Evolutionary conservation across 495 filamentous ascomycete genomes (phyloP), one percentile per base, ranked within the genome.

Genomic region (Cladorrhinum samala): DNA sequence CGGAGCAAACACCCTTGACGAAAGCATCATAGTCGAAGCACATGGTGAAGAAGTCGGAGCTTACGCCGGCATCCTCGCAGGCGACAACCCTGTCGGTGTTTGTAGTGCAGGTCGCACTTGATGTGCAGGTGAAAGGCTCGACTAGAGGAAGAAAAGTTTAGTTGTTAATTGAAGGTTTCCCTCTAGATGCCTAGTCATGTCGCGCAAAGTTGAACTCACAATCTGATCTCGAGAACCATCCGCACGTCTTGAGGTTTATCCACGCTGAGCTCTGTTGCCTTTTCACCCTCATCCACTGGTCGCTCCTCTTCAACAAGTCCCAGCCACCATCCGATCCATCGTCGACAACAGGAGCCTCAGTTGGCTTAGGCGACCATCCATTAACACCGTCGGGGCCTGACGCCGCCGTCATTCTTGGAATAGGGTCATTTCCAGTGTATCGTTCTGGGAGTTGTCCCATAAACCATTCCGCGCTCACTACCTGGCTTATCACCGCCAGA

Each of bases 21-120:
- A 23, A 64, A 0, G 68, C 71, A 6, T 55, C 33, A 37, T 66
- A 67, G 30, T 73, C 60, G n/a, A 72, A 23, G 42, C 72, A 75
- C 5, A 53, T 57, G 0, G 60, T 61, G 47, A 54, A 72, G 48
- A 72, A 73, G 0, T 62, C 61, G 1, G 50, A 54, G 0, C 41
- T 25, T 0, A 54, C 62, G 0, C 55, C 66, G 0, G 58, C 55
- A 9, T 45, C 27, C 0, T 49, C 54, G 53, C 72, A 74, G 9
- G 54, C 68, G 13, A 74, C 70, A 38, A 66, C 60, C 9, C 65
- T 52, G 17, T 65, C 18, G 0, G 27, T 51, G 52, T 71, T 66
- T 1, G 70, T 74, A 0, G 59, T 53, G 49, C 69, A 72, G 13
- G 50, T 59, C 0, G 36, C 53, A 0, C 30, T 23, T 0, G 2